Base-by-base conservation (phyloP, 371 early-diverging fungal species). In the Lichtheimia corymbifera region DNA sequence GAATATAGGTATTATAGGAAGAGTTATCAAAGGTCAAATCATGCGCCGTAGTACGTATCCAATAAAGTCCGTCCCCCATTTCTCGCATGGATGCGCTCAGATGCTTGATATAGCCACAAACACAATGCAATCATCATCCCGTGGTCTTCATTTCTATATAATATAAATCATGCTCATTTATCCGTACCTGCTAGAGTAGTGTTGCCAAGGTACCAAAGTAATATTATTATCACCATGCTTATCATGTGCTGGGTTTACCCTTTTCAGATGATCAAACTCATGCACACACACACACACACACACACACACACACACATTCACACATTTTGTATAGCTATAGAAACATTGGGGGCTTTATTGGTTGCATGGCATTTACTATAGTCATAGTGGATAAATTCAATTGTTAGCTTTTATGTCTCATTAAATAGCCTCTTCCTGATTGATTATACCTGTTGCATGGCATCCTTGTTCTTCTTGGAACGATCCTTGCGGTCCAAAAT, bases 401-500 rank as follows among this genome's bases (percentile, higher is more conserved):
- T n/a, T 43, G 25, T 60, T 20, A 51, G 41, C 40, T 6, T 24
- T 0, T 40, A 24, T 27, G 7, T 41, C 24, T 9, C 4, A 20
- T 54, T 2, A 4, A 3, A 54, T 22, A 15, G 12, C 9, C 28
- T 17, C 3, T 9, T 42, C 20, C 5, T 22, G 22, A 22, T 22
- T 11, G 6, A 20, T 6, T 65, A 64, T 67, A 78, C 76, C 69
- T 76, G 67, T 61, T 79, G 66, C 76, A 72, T 79, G 50, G 74
- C 74, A 24, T 35, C 35, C 35, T 73, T 71, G 67, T 71, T 71
- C 71, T 78, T 74, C 60, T 64, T 70, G 57, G 53, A 58, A 24
- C 54, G 40, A 56, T 53, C 65, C 89, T 93, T 93, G 76, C 95
- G 91, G 66, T 89, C 91, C 56, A 96, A 80, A 53, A 93, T 73